Conservation (phyloP, 345 rosid species). For the Arabidopsis suecica region DNA sequence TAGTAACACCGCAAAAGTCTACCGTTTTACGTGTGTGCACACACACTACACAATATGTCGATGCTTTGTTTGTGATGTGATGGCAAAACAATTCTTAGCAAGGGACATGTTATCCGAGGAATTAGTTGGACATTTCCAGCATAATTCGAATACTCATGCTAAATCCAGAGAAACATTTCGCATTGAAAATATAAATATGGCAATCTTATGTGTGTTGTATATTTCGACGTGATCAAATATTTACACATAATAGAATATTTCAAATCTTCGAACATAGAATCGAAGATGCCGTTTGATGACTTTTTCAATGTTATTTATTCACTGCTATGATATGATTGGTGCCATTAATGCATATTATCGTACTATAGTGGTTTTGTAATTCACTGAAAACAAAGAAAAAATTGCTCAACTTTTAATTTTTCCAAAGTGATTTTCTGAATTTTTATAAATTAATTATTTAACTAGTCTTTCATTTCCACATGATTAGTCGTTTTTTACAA, state of each 20-base stretch:
- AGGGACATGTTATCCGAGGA: neutral
- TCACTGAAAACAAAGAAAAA: neutral
- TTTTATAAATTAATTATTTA: neutral
- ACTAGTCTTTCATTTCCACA: slow-evolving; percentile 20
- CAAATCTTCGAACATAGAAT: slow-evolving; percentile 12
- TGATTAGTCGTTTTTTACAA: slow-evolving; percentile 27
- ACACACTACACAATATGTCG: neutral
- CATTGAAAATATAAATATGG: neutral
- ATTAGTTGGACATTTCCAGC: neutral
- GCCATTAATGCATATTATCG: slow-evolving; percentile 19
- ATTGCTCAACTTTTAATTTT: neutral
- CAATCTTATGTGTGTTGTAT: neutral
- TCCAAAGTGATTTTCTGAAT: neutral
- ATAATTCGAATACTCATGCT: neutral
- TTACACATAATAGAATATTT: neutral
- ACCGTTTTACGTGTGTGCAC: neutral
- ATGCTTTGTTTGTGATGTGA: neutral
- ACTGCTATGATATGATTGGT: slow-evolving; percentile 25
- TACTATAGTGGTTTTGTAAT: slow-evolving; percentile 23
- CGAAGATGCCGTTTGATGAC: slow-evolving; percentile 19
- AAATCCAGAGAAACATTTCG: neutral
- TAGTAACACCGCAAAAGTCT: neutral
- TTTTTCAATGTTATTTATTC: neutral
- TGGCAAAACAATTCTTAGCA: too few relatives aligned
- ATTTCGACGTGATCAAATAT: slow-evolving; percentile 3